phyloP scores from a whole-genome alignment of 768 basidiomycete species.

The Boletus vermiculosoides region DNA sequence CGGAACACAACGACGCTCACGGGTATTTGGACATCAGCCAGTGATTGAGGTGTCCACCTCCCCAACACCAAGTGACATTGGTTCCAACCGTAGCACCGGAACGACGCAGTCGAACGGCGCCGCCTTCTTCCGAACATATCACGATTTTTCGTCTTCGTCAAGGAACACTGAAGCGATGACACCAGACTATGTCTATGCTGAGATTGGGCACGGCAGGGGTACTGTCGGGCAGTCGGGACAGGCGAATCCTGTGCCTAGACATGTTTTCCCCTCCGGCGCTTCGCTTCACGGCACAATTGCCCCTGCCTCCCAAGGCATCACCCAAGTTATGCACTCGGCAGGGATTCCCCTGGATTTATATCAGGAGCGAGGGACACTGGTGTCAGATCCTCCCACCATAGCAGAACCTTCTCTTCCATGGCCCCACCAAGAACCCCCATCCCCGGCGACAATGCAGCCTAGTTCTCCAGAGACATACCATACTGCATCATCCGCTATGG shows the following conservation, averaged over 20 bases:
- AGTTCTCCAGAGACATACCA: slow-evolving; percentile 42
- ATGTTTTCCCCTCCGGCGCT: slow-evolving; percentile 21
- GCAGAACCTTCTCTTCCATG: slow-evolving; percentile 34
- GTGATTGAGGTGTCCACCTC: slow-evolving; percentile 62
- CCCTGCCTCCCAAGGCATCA: slow-evolving; percentile 32
- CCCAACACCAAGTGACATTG: slow-evolving; percentile 60
- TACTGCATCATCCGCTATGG: slow-evolving; percentile 36
- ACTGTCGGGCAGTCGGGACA: slow-evolving; percentile 27
- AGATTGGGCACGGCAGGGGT: slow-evolving; percentile 74
- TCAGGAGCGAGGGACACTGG: slow-evolving; percentile 12
- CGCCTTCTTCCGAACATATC: slow-evolving; percentile 61
- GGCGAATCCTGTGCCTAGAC: slow-evolving; percentile 20
- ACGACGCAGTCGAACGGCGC: slow-evolving; percentile 56
- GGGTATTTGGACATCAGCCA: slow-evolving; percentile 50
- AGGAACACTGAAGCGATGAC: slow-evolving; percentile 58
- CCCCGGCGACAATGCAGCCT: slow-evolving; percentile 34
- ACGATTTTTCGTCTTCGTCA: slow-evolving; percentile 42
- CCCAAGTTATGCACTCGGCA: slow-evolving; percentile 37
- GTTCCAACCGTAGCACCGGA: slow-evolving; percentile 51
- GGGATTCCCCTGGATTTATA: slow-evolving; percentile 25
- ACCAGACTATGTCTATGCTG: slow-evolving; percentile 72
- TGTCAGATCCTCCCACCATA: slow-evolving; percentile 11
- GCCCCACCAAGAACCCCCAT: slow-evolving; percentile 45
- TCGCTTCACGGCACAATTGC: slow-evolving; percentile 21
- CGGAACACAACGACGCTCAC: slow-evolving; percentile 38